Evolutionary conservation across 257 asterid genomes (phyloP).

Genomic region (Nicotiana tabacum): DNA sequence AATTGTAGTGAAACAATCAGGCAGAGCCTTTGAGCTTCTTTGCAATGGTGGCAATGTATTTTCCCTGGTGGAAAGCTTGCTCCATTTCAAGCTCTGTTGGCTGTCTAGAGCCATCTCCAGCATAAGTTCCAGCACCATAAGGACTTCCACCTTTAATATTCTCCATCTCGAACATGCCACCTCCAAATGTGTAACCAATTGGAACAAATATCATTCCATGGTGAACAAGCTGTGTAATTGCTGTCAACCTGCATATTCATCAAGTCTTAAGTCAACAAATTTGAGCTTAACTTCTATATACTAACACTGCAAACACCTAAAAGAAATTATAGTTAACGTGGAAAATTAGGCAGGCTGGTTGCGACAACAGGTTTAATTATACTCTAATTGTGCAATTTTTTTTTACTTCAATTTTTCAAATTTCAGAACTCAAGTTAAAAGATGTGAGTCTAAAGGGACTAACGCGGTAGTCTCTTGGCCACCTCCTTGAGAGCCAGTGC

Average conservation of each 20-base stretch:
- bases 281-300: neutral
- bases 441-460: conserved; percentile 5
- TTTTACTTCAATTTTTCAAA: neutral
- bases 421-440: neutral
- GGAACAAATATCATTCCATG: conserved; percentile 71
- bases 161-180: conserved; percentile 62
- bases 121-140: conserved; percentile 57
- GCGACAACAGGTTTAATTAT: neutral
- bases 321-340: neutral
- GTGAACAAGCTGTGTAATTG: conserved; percentile 58
- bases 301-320: neutral
- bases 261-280: neutral
- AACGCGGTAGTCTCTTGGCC: conserved; percentile 72
- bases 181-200: conserved; percentile 58
- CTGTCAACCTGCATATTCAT: conserved; percentile 47
- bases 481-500: conserved; percentile 66
- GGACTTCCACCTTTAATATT: conserved; percentile 66
- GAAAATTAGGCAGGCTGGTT: neutral
- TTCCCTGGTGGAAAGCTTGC: conserved; percentile 65
- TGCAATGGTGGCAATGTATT: conserved; percentile 41
- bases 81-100: conserved; percentile 48
- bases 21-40: conserved; percentile 41
- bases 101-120: conserved; percentile 64
- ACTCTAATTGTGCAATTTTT: neutral
- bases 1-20: neutral